Evolutionary conservation across 352 stramenopile species (phyloP), one percentile per base, ranked within the genome.

Genomic region (Pythium pyrilobum): DNA sequence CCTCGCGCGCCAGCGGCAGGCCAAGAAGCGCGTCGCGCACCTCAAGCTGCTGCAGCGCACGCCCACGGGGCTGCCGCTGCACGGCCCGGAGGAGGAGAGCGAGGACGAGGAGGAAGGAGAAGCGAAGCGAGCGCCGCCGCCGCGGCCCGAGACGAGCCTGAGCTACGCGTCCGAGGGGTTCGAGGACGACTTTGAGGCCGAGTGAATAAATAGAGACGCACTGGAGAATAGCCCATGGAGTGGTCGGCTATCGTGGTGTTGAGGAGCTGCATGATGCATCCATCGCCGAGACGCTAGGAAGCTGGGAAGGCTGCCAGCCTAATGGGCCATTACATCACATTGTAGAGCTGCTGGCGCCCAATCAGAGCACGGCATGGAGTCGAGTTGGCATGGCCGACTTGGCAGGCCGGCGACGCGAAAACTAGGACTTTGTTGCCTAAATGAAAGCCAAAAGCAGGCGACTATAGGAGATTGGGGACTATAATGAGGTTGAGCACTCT

Each of bases 131-230:
- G 40, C 24, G 29, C 39, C 24, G 25, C 25, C 37, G 18, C 18
- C 37, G 28, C 58, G 76, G 9, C 76, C 76, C 0, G 71, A 77
- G 44, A 87, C 76, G 13, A 71, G 68, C 60, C 71, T 73, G 72
- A 85, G 72, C 46, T 82, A 87, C 52, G 60, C 62, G 13, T 81
- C 71, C 6, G 74, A 87, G 32, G 65, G 79, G 52, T 87, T 87
- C 31, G 77, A 88, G 40, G 67, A 85, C 28, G 77, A 85, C 21
- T 60, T 71, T 59, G 64, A 77, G 51, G 29, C n/a, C 18, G 51
- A 62, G 18, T 40, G 64, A 37, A 34, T 28, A 6, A n/a, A 36
- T 15, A 25, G 24, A 46, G 8, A 32, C 5, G 10, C 2, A 33
- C 12, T 32, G 40, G 25, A 16, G 12, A 13, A 18, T 4, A 12